These are phyloP conservation scores for Kurtzmaniella fragi DNA, from an alignment of 805 yeast genomes.

Conservation along the genomic window DNA sequence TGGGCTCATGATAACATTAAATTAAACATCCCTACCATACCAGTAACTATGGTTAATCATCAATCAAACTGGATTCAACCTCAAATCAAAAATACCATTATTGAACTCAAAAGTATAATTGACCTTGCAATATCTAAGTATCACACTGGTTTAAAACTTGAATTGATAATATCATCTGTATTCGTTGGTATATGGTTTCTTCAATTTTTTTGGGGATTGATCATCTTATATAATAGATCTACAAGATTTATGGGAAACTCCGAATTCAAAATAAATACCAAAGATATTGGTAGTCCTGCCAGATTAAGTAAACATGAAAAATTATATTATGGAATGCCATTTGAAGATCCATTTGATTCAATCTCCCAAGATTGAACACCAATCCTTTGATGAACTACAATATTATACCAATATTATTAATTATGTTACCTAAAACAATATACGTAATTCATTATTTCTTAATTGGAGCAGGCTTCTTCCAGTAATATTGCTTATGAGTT, in stretches of 20 bases:
- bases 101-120: constrained; percentile 12
- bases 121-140: constrained; percentile 25
- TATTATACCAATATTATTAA: too few species aligned
- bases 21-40: constrained; percentile 52
- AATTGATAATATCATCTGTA: constrained; percentile 41
- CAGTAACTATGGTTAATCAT: constrained; percentile 1
- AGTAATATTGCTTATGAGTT: constrained; percentile 84
- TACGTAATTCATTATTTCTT: constrained; percentile 20
- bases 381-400: too few species aligned
- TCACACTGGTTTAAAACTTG: constrained; percentile 33
- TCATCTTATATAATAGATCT: constrained; percentile 7
- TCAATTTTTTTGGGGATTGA: constrained; percentile 37
- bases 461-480: constrained; percentile 57
- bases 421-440: not conserved
- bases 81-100: not conserved
- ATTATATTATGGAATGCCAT: constrained; percentile 22
- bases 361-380: too few species aligned
- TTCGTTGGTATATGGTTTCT: constrained; percentile 46
- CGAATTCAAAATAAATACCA: not conserved
- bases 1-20: constrained; percentile 72
- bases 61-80: constrained; percentile 5
- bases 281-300: constrained; percentile 20
- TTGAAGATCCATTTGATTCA: constrained; percentile 10
- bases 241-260: not conserved
- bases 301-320: constrained; percentile 21